A percentile compares a stretch with the other conserved stretches of the same genome.
These are phyloP conservation scores for Trametes cingulata DNA, from an alignment of 768 basidiomycete species.

Conservation along the genomic window DNA sequence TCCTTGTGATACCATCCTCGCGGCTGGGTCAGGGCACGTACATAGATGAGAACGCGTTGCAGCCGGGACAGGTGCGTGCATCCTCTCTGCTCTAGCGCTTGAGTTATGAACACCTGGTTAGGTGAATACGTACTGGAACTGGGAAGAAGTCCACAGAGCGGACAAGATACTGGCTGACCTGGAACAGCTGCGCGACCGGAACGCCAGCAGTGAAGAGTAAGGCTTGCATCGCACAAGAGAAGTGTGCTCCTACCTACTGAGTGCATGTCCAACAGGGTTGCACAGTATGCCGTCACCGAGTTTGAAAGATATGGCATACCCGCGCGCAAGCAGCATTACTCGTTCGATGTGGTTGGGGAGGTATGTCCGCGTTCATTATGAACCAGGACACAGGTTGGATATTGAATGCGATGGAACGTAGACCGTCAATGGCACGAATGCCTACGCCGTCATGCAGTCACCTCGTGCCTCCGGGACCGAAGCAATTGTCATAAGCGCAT, in stretches of 20 bases:
- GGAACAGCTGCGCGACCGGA: constrained; percentile 59
- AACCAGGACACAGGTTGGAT: background rate
- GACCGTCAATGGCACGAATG: constrained; percentile 68
- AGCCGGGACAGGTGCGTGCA: constrained; percentile 77
- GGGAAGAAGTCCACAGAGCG: constrained; percentile 86
- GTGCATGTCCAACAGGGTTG: constrained; percentile 51
- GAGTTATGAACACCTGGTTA: constrained; percentile 32
- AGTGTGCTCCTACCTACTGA: constrained; percentile 4
- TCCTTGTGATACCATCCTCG: constrained; percentile 71
- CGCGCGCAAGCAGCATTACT: constrained; percentile 68
- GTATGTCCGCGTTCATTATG: constrained; percentile 42
- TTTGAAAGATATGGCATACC: constrained; percentile 77
- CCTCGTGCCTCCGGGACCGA: constrained; percentile 93
- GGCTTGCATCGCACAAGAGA: constrained; percentile 25
- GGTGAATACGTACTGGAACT: constrained; percentile 92
- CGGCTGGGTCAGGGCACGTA: constrained; percentile 69
- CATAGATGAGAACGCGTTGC: constrained; percentile 94
- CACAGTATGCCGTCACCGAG: constrained; percentile 57
- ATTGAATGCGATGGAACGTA: constrained; percentile 28
- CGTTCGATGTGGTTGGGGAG: constrained; percentile 49
- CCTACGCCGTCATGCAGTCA: constrained; percentile 79
- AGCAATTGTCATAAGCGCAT: constrained; percentile 88
- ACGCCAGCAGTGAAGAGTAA: constrained; percentile 73
- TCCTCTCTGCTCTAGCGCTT: background rate
- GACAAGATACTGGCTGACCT: constrained; percentile 78